Base-by-base conservation (phyloP, 257 asterid genomes). In the Knoxia roxburghii region DNA sequence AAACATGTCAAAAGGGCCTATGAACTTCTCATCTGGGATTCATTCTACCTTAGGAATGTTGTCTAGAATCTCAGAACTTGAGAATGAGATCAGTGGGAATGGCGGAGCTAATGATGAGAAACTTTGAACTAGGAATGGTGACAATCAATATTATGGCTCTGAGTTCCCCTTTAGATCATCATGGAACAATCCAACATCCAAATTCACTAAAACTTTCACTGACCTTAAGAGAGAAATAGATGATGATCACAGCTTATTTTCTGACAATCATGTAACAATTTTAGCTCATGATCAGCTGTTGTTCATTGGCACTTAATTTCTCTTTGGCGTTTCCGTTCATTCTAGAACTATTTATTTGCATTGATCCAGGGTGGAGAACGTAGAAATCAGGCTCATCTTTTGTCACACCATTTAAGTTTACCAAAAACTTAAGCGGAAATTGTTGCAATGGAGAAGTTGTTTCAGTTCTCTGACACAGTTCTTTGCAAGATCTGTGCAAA, bases 401-500 rank as follows among this genome's bases (percentile, higher is more conserved):
- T 89, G 81, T 87, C 92, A 21, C 95, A 76, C 75, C 94, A 85
- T 75, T 45, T 77, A 39, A 87, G 96, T 78, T 81, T 85, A 43
- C 92, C 96, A 1, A 90, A 82, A 68, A 70, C 83, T 67, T 79
- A 89, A 21, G 66, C 79, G 43, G 89, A 76, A 75, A 72, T 81
- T 50, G 76, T 79, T 72, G 80, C 83, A 26, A 71, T 84, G 85
- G 96, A 90, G 80, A 90, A 85, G 78, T 50, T 88, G 33, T 48
- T 89, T 80, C 87, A 85, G n/a, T 77, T 87, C 49, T 86, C 84
- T 62, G 96, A 85, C 13, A 68, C 87, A 0, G 84, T 86, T 65
- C 98, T 95, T 18, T 87, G 95, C 77, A 89, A 89, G 68, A 75
- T 84, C 68, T 92, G 98, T 0, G 98, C 98, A 29, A 91, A 91